Percentiles rank a stretch among this genome's conserved stretches.
These are phyloP conservation scores for Xerocomus potaroensis DNA, from an alignment of 768 basidiomycete genomes.

Conservation along the genomic window DNA sequence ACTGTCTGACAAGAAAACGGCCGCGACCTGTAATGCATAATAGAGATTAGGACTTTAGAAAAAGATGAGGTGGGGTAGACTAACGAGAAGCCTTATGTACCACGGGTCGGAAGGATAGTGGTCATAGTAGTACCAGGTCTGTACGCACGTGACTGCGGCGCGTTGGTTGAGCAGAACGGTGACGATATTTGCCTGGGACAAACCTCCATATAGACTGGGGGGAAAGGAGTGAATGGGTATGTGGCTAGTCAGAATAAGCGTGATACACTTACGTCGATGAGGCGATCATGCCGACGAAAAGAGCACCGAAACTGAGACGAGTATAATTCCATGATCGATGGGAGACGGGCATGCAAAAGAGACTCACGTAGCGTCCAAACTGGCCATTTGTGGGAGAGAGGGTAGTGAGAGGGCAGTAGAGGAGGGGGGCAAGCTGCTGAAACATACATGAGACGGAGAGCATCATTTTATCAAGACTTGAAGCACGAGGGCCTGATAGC, in stretches of 20 bases:
- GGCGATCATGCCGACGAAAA: conserved; percentile 49
- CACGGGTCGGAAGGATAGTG: conserved; percentile 48
- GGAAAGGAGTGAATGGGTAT: neutral
- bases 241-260: neutral
- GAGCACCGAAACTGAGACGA: conserved; percentile 44
- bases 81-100: conserved; percentile 46
- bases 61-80: conserved; percentile 7
- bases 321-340: neutral
- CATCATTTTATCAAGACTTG: neutral
- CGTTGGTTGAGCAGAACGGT: conserved; percentile 1
- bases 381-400: neutral
- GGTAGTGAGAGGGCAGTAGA: no score
- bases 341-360: no score
- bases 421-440: no score
- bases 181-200: conserved; percentile 5
- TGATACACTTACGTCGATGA: conserved; percentile 44
- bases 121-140: conserved; percentile 54
- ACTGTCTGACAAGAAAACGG: conserved; percentile 50
- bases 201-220: conserved; percentile 50
- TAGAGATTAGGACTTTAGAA: neutral
- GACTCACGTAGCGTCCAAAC: conserved; percentile 38
- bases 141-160: conserved; percentile 48
- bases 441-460: neutral
- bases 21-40: conserved; percentile 46
- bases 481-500: no score